Percentiles rank a stretch among this genome's conserved stretches.
Conservation (phyloP, 2,329 filamentous ascomycete genomes). For the Calonectria naviculata region DNA sequence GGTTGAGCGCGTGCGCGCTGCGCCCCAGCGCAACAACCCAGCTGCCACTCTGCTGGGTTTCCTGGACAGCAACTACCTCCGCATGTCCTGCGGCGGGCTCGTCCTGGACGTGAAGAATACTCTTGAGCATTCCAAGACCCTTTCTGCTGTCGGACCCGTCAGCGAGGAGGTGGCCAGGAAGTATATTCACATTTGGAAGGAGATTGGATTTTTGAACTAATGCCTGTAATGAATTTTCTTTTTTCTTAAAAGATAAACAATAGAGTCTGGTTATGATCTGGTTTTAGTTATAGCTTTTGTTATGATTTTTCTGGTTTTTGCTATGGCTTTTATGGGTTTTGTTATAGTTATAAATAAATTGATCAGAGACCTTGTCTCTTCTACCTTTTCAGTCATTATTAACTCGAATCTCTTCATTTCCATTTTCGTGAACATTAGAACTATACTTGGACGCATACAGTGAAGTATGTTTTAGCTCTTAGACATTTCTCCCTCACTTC, state of each 20-base stretch:
- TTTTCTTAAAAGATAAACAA: background rate
- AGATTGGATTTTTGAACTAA: slow-evolving; percentile 35
- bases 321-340: too few relatives aligned
- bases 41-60: slow-evolving; percentile 3
- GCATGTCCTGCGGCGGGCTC: slow-evolving; percentile 12
- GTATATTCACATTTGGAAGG: slow-evolving; percentile 37
- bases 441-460: too few relatives aligned
- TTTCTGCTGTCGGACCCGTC: slow-evolving; percentile 22
- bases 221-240: background rate
- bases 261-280: background rate
- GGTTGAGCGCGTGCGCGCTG: slow-evolving; percentile 3
- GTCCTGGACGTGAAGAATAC: slow-evolving; percentile 9
- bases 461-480: too few relatives aligned
- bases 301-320: background rate
- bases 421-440: too few relatives aligned
- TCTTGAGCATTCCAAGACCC: slow-evolving; percentile 5
- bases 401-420: too few relatives aligned
- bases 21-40: slow-evolving; percentile 9
- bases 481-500: too few relatives aligned
- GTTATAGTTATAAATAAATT: too few relatives aligned
- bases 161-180: slow-evolving; percentile 27
- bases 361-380: too few relatives aligned
- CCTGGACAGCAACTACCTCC: slow-evolving; percentile 14
- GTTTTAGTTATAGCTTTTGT: background rate
- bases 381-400: too few relatives aligned